Conservation (phyloP, 2,329 filamentous ascomycete genomes). For the Aspergillus fructus region DNA sequence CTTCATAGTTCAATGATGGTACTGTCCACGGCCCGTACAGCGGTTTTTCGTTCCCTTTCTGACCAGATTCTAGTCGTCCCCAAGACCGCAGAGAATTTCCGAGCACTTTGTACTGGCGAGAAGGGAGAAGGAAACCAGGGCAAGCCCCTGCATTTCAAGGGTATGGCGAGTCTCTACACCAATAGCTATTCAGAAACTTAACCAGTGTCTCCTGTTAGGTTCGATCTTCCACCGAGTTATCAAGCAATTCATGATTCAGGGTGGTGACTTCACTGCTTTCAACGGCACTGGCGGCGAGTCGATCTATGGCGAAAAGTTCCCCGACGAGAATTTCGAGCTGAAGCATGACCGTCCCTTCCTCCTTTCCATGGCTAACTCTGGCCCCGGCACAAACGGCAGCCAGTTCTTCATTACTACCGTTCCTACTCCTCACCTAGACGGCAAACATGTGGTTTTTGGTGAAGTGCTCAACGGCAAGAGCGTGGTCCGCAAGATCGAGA, state of each 20-base stretch:
- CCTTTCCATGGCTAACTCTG: constrained; percentile 96
- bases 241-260: constrained; percentile 98
- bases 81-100: constrained; percentile 96
- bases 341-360: constrained; percentile 94
- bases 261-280: constrained; percentile 92
- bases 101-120: constrained; percentile 89
- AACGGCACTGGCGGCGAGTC: constrained; percentile 96
- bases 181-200: neutral
- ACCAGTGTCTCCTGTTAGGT: constrained; percentile 44
- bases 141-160: constrained; percentile 89
- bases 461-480: constrained; percentile 93
- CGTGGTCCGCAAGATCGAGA: constrained; percentile 85
- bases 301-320: constrained; percentile 96
- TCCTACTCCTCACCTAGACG: constrained; percentile 88
- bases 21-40: constrained; percentile 15
- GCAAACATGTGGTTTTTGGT: constrained; percentile 97
- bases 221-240: constrained; percentile 94
- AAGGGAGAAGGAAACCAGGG: constrained; percentile 80
- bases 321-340: constrained; percentile 89
- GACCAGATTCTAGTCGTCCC: constrained; percentile 71
- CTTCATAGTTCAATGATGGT: constrained; percentile 50
- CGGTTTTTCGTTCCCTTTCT: constrained; percentile 10
- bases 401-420: constrained; percentile 99
- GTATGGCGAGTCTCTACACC: constrained; percentile 27
- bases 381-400: constrained; percentile 90